Evolutionary conservation across 371 early-diverging fungal species (phyloP), one percentile per base, ranked within the genome.

Genomic region (Mucor sp.): DNA sequence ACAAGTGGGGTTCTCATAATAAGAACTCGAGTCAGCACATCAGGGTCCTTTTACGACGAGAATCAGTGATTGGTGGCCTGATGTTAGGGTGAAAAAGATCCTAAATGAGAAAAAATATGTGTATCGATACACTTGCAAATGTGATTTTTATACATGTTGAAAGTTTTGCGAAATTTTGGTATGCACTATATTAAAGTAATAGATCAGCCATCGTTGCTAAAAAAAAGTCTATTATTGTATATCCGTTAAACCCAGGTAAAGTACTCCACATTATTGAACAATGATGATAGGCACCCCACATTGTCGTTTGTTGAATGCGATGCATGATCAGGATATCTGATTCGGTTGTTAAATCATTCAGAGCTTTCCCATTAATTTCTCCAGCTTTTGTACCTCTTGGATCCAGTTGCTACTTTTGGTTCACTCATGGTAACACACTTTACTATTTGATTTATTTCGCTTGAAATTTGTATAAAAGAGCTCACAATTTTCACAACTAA

Each of bases 301-400:
- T 14, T 37, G 37, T 37, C 37, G 37, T 37, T 37, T 37, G 37
- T 37, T 37, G 37, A 37, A 37, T 12, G 14, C 11, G 14, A 37
- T 37, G 37, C 37, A 37, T 37, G 37, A 37, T 37, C 37, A 37
- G 14, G 37, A 37, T 37, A 37, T 37, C 14, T 37, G 14, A 37
- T 37, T 37, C 37, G 37, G 37, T 4, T 14, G 37, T 12, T 14
- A 1, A 47, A 47, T 47, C 83, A n/a, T 47, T 23, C 48, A 47
- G 21, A 1, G 9, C 39, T 67, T 68, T 68, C 63, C 57, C 50
- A 48, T 50, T 28, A 37, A 55, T 62, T 37, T 50, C 58, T 53
- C 55, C 65, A 65, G 41, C 28, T 43, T 47, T 65, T 65, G 65
- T 59, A 65, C 59, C 15, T 25, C 58, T 56, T 65, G 47, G 25